Conservation (phyloP, 1,284 basidiomycete genomes). For the Cryptococcus maquisensis region DNA sequence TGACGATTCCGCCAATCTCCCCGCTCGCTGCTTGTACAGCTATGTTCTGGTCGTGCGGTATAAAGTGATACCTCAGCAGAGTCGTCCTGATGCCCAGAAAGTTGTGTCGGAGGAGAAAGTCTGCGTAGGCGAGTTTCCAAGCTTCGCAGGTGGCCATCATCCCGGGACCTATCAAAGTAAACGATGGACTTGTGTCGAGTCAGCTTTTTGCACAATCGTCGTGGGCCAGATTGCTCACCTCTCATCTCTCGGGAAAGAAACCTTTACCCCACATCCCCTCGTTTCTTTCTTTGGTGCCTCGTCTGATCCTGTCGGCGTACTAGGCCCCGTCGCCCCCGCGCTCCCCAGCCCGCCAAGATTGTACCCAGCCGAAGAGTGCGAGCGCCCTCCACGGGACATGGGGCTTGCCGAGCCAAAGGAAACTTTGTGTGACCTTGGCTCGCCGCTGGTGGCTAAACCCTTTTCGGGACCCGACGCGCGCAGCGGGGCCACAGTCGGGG, state of each 20-base stretch:
- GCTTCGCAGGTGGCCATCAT: slow-evolving; percentile 29
- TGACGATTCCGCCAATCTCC: background rate
- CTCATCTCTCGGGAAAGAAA: slow-evolving; percentile 26
- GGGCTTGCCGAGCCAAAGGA: slow-evolving; percentile 29
- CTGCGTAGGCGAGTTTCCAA: slow-evolving; percentile 60
- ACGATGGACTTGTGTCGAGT: slow-evolving; percentile 13
- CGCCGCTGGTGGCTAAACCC: slow-evolving; percentile 8
- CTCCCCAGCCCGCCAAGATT: background rate
- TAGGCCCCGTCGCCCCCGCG: background rate
- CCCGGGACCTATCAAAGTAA: slow-evolving; percentile 25
- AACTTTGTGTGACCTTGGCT: slow-evolving; percentile 15
- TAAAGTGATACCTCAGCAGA: slow-evolving; percentile 59
- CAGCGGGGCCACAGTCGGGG: slow-evolving; percentile 9
- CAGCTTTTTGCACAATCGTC: background rate
- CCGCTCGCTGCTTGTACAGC: slow-evolving; percentile 10
- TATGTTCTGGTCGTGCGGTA: background rate
- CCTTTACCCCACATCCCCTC: slow-evolving; percentile 20
- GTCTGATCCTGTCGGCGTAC: background rate
- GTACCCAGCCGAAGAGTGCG: background rate
- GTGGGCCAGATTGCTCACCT: slow-evolving; percentile 14
- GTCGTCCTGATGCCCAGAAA: slow-evolving; percentile 64
- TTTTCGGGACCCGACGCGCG: slow-evolving; percentile 12
- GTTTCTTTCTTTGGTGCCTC: background rate
- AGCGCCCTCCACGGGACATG: background rate
- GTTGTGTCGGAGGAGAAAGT: slow-evolving; percentile 67